Evolutionary conservation across 1,284 basidiomycete species (phyloP).

Genomic region (Malassezia sp.): DNA sequence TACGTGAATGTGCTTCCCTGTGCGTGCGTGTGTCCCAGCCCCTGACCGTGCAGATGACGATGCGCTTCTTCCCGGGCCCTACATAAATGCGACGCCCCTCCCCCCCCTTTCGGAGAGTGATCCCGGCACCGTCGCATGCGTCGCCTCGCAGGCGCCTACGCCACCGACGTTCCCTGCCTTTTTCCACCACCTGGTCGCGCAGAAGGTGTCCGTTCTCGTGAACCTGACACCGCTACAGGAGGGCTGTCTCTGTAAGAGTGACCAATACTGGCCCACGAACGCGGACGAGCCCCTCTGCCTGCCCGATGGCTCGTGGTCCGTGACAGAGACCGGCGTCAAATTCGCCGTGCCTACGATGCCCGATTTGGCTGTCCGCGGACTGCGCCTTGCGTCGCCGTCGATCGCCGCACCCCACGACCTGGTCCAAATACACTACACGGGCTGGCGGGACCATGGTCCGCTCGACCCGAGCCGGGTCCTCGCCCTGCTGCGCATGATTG

Average conservation of each 20-base stretch:
- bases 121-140: slow-evolving; percentile 55
- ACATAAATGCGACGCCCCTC: slow-evolving; percentile 34
- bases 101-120: slow-evolving; percentile 16
- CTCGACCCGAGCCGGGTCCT: slow-evolving; percentile 49
- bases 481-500: slow-evolving; percentile 25
- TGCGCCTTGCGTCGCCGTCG: neutral
- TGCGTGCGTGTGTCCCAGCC: neutral
- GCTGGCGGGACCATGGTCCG: slow-evolving; percentile 74
- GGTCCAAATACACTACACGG: slow-evolving; percentile 60
- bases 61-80: slow-evolving; percentile 24
- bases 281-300: too few relatives aligned
- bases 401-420: slow-evolving; percentile 37
- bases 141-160: slow-evolving; percentile 88
- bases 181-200: slow-evolving; percentile 47
- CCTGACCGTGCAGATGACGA: slow-evolving; percentile 23
- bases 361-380: neutral
- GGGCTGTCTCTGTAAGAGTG: slow-evolving; percentile 27
- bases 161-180: slow-evolving; percentile 83
- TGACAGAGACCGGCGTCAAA: too few relatives aligned
- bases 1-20: slow-evolving; percentile 14
- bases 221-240: slow-evolving; percentile 41
- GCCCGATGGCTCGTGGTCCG: too few relatives aligned
- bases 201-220: slow-evolving; percentile 23
- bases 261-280: slow-evolving; percentile 40
- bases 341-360: slow-evolving; percentile 16